Percentiles rank a stretch among this genome's conserved stretches.
phyloP scores from a whole-genome alignment of 2,329 filamentous ascomycete genomes.

The Alternaria metachromatica region DNA sequence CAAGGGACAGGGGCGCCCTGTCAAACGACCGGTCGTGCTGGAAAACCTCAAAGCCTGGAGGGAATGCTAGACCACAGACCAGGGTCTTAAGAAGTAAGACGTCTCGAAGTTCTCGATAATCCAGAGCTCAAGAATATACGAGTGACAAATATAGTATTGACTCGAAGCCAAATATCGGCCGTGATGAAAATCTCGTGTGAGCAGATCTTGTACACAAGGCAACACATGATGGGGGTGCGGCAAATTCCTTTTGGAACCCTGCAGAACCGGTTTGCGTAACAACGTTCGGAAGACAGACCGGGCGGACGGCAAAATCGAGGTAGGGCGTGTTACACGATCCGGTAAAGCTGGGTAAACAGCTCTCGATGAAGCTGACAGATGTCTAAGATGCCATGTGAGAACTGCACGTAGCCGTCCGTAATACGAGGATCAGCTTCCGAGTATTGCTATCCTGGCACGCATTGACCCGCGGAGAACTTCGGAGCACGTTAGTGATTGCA shows the following conservation, averaged over 20 bases:
- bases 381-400: neutral
- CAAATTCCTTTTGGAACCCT: neutral
- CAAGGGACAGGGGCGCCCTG: slow-evolving; percentile 6
- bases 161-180: neutral
- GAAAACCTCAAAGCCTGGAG: neutral
- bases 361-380: neutral
- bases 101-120: neutral
- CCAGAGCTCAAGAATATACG: neutral
- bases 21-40: neutral
- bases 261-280: slow-evolving; percentile 19
- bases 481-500: slow-evolving; percentile 12
- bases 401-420: slow-evolving; percentile 26
- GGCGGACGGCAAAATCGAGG: slow-evolving; percentile 12
- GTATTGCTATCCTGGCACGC: slow-evolving; percentile 14
- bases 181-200: neutral
- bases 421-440: slow-evolving; percentile 26
- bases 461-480: slow-evolving; percentile 33
- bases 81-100: neutral
- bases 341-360: neutral
- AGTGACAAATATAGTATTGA: neutral
- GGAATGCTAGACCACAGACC: neutral
- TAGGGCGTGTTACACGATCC: slow-evolving; percentile 2
- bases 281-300: slow-evolving; percentile 14
- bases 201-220: neutral
- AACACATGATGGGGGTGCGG: neutral